Evolutionary conservation across 257 asterid genomes (phyloP), one percentile per base, ranked within the genome.

Genomic region (Primulina tabacum): DNA sequence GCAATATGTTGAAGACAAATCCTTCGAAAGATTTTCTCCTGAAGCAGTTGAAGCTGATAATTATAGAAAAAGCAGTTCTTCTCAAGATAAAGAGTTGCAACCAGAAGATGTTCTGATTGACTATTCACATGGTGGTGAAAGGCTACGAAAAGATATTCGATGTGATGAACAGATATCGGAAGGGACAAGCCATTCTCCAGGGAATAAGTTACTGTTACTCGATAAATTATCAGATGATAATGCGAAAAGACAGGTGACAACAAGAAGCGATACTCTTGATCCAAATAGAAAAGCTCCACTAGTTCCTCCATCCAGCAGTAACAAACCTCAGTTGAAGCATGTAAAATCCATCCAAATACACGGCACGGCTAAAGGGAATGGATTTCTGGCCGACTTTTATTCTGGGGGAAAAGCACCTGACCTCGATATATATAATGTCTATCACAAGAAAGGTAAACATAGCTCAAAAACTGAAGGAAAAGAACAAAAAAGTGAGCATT

Each of bases 291-390:
- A 76, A 71, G 79, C 64, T 10, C 81, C 75, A 4, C 81, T 84
- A 65, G 65, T 74, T 67, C 88, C 81, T 69, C 79, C 80, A 21
- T 64, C 71, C 37, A 74, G 77, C 67, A 79, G 81, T 32, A 73
- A 74, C 12, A 82, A 73, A 78, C 73, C 85, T 77, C 72, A 80
- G 72, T 67, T 84, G 56, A 90, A 82, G 75, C 91, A 88, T 30
- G 78, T 40, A 26, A 87, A 83, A 69, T 88, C 97, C 29, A 82
- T 80, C 40, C 81, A 77, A 60, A 50, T 79, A 58, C 67, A 69
- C 32, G 79, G 76, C 40, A 66, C 93, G 2, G 56, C 74, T 57
- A 81, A 77, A 62, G 82, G 71, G 62, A 80, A 69, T 34, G 82
- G 74, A 57, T 32, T 71, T 64, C 37, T 68, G n/a, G 75, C 76